A percentile compares a stretch with the other conserved stretches of the same genome.
Evolutionary conservation across 2,329 filamentous ascomycete species (phyloP).

Genomic region (Colletotrichum tanaceti): DNA sequence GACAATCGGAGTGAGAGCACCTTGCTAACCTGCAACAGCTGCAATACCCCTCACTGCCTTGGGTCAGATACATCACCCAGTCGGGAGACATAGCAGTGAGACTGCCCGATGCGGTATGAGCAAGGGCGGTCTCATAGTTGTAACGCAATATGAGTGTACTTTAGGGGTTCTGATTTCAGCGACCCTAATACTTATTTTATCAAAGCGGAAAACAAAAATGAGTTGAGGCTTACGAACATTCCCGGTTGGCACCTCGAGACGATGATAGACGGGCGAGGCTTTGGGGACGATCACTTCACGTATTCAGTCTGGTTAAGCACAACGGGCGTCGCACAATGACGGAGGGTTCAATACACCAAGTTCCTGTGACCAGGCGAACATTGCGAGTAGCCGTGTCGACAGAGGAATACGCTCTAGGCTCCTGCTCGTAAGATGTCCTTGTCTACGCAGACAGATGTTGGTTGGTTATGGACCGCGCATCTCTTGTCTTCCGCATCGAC

Average conservation of each 20-base stretch:
- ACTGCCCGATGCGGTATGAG: slow-evolving; percentile 86
- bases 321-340: not conserved
- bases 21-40: slow-evolving; percentile 65
- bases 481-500: no score
- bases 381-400: no score
- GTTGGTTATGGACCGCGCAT: no score
- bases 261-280: slow-evolving; percentile 20
- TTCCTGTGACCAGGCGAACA: not conserved
- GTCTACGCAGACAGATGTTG: no score
- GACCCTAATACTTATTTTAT: slow-evolving; percentile 7
- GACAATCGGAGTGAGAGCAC: not conserved
- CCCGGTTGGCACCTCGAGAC: not conserved
- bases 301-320: slow-evolving; percentile 6
- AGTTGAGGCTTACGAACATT: slow-evolving; percentile 1
- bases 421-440: no score
- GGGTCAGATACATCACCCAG: slow-evolving; percentile 99
- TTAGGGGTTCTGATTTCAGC: not conserved
- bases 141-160: slow-evolving; percentile 4
- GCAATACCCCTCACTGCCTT: slow-evolving; percentile 97
- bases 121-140: not conserved
- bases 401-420: no score
- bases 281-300: slow-evolving; percentile 1
- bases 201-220: slow-evolving; percentile 15
- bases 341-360: slow-evolving; percentile 25
- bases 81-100: slow-evolving; percentile 96